Evolutionary conservation across 2,329 filamentous ascomycete genomes (phyloP), one percentile per base, ranked within the genome.

Genomic region (Cladosporium sp.): DNA sequence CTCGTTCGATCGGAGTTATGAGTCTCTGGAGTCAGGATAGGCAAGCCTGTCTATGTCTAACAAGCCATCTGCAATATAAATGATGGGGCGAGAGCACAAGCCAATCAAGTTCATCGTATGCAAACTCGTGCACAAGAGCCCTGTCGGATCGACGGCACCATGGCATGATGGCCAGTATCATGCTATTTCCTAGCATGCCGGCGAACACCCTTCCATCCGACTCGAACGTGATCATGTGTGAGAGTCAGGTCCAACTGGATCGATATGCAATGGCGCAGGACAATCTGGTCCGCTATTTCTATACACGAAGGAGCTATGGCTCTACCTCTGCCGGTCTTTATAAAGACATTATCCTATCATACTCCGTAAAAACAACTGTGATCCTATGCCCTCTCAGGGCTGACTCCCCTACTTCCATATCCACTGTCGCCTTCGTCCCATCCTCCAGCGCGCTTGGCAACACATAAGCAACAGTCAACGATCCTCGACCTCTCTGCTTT

Each of bases 371-470:
- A 49, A 49, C 23, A 44, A 14, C n/a, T 21, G 12, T 11, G 8
- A 49, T 49, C 28, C 57, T 60, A 60, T 23, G 40, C 35, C n/a
- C 59, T 50, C 29, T 63, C 61, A 14, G 62, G 62, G 33, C 64
- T 65, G 29, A 46, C 49, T 31, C 57, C 62, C n/a, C 55, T 57
- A 37, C 73, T 75, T 28, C 69, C 72, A 65, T 76, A 76, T 4
- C 74, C 75, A 61, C 70, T 73, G 62, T 76, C 73, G 14, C 68
- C 68, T 11, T 70, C 72, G 16, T 68, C 67, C 71, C 75, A 73
- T 1, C 80, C 80, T 16, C 81, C 80, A 29, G 82, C 74, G 60
- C 72, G 77, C 72, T 79, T 81, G 67, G 78, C 81, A 14, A 81
- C 75, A 26, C 74, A 72, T 7, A 83, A 65, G 69, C 80, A 83